These are phyloP conservation scores for Lentinus brumalis DNA, from an alignment of 768 basidiomycete species.

Conservation along the genomic window DNA sequence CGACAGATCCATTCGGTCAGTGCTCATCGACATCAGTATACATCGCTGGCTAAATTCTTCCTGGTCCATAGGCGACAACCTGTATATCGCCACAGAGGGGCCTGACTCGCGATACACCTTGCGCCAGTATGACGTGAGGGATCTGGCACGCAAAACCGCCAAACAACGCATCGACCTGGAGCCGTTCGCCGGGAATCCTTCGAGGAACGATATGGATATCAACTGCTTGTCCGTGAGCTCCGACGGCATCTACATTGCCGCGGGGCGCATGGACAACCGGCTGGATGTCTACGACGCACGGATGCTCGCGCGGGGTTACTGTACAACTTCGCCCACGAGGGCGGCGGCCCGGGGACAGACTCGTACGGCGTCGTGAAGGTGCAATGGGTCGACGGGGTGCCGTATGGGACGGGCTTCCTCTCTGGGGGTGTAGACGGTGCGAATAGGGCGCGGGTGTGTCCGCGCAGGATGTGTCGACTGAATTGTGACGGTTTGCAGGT, in stretches of 20 bases:
- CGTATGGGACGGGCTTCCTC: constrained; percentile 48
- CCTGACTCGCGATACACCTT: not conserved
- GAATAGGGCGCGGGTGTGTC: constrained; percentile 17
- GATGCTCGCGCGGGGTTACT: constrained; percentile 48
- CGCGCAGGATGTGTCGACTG: not conserved
- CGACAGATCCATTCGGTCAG: constrained; percentile 12
- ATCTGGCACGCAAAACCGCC: not conserved
- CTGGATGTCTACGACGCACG: constrained; percentile 67
- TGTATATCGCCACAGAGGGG: constrained; percentile 15
- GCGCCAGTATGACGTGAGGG: constrained; percentile 15
- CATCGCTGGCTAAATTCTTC: not conserved
- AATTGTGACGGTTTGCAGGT: constrained; percentile 41
- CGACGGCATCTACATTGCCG: constrained; percentile 60
- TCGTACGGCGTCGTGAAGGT: constrained; percentile 53
- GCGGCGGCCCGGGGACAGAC: constrained; percentile 6
- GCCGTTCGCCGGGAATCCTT: constrained; percentile 13
- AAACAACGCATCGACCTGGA: constrained; percentile 12
- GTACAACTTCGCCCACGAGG: constrained; percentile 51
- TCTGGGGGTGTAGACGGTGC: constrained; percentile 69
- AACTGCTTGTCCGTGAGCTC: constrained; percentile 56
- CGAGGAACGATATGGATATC: constrained; percentile 40
- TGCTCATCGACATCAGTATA: not conserved
- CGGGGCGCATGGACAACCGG: constrained; percentile 60
- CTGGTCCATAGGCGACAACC: constrained; percentile 1
- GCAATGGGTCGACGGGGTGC: constrained; percentile 51